These are phyloP conservation scores for Chaetoscypha palmicola DNA, from an alignment of 2,329 filamentous ascomycete species.

Conservation along the genomic window DNA sequence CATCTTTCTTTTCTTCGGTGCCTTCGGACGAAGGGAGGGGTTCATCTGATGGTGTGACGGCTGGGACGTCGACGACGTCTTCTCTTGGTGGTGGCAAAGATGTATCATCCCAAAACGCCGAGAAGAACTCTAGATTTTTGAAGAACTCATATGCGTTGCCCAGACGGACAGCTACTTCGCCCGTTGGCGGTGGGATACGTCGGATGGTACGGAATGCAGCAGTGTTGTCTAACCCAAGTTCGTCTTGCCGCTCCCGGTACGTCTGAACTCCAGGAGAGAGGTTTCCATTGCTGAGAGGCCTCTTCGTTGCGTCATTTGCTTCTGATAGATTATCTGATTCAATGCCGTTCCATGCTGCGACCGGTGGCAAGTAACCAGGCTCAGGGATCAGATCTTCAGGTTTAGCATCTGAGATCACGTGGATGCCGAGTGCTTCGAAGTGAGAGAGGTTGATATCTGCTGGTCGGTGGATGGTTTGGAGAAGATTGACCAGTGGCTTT, in stretches of 20 bases:
- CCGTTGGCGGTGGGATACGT: constrained; percentile 47
- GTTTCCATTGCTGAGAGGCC: constrained; percentile 45
- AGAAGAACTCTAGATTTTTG: constrained; percentile 52
- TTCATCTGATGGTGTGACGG: constrained; percentile 14
- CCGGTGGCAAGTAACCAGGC: constrained; percentile 44
- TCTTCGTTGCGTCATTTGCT: constrained; percentile 42
- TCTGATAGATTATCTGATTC: constrained; percentile 27
- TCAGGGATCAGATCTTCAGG: constrained; percentile 47
- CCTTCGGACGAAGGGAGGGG: constrained; percentile 5
- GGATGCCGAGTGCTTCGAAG: constrained; percentile 51
- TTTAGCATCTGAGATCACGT: constrained; percentile 45
- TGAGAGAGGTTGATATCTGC: constrained; percentile 42
- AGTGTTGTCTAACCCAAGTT: constrained; percentile 50
- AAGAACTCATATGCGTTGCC: constrained; percentile 62
- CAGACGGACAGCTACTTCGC: constrained; percentile 46
- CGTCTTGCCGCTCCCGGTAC: constrained; percentile 51
- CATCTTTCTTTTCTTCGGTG: constrained; percentile 9
- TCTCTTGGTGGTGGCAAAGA: constrained; percentile 31
- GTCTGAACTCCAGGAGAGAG: constrained; percentile 49
- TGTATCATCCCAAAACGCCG: constrained; percentile 56
- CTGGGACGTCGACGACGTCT: too few relatives aligned
- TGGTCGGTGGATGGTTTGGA: constrained; percentile 49
- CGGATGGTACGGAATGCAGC: constrained; percentile 55
- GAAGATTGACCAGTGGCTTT: constrained; percentile 41
- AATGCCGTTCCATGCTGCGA: constrained; percentile 40